Evolutionary conservation across 176 grass and related monocot genomes (phyloP).

Genomic region (Aegilops tauschii): DNA sequence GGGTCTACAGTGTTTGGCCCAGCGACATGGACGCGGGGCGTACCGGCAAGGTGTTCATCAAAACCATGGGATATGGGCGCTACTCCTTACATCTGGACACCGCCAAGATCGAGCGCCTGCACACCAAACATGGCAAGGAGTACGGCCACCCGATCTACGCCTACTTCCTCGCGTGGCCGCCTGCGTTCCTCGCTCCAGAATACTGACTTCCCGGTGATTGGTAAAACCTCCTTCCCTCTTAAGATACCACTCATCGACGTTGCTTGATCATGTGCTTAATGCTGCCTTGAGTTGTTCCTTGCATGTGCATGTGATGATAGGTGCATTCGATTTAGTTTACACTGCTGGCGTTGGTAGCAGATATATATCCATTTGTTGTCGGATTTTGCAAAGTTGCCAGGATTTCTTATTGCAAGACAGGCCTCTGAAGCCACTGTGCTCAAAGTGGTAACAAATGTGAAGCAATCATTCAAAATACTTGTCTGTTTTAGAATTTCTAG

Average conservation of each 20-base stretch:
- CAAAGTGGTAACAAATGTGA: background rate
- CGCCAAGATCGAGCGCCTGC: background rate
- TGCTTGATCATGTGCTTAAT: background rate
- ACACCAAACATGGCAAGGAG: background rate
- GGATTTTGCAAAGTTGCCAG: too few species aligned
- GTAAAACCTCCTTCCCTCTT: background rate
- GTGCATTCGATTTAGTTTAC: too few species aligned
- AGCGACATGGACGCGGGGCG: constrained; percentile 16
- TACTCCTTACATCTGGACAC: background rate
- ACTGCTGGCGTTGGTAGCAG: too few species aligned
- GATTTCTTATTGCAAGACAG: too few species aligned
- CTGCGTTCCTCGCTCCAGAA: background rate
- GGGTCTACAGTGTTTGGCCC: background rate
- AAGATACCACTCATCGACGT: too few species aligned
- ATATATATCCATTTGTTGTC: too few species aligned
- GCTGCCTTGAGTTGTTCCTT: too few species aligned
- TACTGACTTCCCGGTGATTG: background rate
- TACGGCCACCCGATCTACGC: background rate
- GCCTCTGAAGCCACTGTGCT: too few species aligned
- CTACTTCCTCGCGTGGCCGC: background rate
- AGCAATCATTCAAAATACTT: background rate
- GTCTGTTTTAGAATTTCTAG: background rate
- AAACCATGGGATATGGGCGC: background rate
- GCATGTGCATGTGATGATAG: too few species aligned
- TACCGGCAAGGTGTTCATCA: constrained; percentile 1